Base-by-base conservation (phyloP, 495 filamentous ascomycete species). In the Penicillium psychrofluorescens region DNA sequence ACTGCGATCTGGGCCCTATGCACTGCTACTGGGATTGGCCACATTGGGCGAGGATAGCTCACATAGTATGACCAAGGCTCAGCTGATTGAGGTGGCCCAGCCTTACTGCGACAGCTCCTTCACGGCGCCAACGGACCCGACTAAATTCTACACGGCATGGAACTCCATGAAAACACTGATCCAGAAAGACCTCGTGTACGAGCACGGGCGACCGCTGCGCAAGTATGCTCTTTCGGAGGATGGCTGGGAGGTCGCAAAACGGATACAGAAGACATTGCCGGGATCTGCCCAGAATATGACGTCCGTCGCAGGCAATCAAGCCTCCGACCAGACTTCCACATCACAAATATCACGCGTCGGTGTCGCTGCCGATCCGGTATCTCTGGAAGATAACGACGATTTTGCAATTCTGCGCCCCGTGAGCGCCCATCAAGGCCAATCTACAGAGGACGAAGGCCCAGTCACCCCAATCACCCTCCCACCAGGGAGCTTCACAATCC, bases 71-170 rank as follows among this genome's bases (percentile, higher is more conserved):
- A 80, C 83, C 8, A 92, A 90, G 57, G 50, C 70, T 9, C 72
- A 85, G 42, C 56, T 87, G 13, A 84, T 90, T 35, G 81, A 82
- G 41, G 67, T 67, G 4, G 87, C 87, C 10, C 83, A 91, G 53
- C 77, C 77, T 13, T 71, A 83, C 59, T 89, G 83, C 51, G 85
- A 90, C 57, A 64, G 81, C 6, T 89, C 85, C 0, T 90, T 89
- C 54, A 84, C 78, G 0, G 79, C 77, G 1, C 83, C 85, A 6
- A 63, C 67, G 8, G 81, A 89, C 40, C 67, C 83, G 3, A 81
- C 68, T 6, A 85, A 79, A 50, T 85, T 75, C 55, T 88, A 87
- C 50, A 92, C 86, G 2, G 88, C 87, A 0, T 94, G 88, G 88
- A 83, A 75, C 54, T 87, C 85, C 0, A 94, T 94, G 79, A 90